These are phyloP conservation scores for Turnera subulata DNA, from an alignment of 345 rosid genomes.

Conservation along the genomic window DNA sequence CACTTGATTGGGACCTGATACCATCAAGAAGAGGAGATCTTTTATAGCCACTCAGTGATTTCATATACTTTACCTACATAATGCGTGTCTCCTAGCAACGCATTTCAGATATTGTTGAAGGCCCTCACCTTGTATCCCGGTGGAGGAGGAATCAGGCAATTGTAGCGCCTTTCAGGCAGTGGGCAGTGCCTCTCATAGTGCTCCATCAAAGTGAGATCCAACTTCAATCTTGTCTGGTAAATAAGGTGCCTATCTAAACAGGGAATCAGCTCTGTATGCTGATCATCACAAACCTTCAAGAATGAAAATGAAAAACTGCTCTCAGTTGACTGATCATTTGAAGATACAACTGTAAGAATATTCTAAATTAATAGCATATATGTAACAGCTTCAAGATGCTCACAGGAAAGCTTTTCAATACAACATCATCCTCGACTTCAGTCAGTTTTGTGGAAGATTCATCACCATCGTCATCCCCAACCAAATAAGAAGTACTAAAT, in stretches of 20 bases:
- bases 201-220: slow-evolving; percentile 92
- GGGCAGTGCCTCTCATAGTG: slow-evolving; percentile 99
- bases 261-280: slow-evolving; percentile 92
- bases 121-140: slow-evolving; percentile 71
- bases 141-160: slow-evolving; percentile 99
- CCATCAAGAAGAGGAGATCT: background rate
- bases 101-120: background rate
- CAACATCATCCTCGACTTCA: slow-evolving; percentile 37
- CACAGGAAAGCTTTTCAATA: slow-evolving; percentile 83
- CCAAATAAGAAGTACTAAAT: slow-evolving; percentile 75
- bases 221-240: slow-evolving; percentile 92
- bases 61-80: background rate
- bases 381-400: slow-evolving; percentile 25
- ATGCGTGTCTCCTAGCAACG: background rate
- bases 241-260: slow-evolving; percentile 87
- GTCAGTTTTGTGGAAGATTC: slow-evolving; percentile 48
- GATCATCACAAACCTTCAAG: slow-evolving; percentile 89
- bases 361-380: background rate
- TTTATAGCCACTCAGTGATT: background rate
- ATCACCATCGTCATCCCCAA: slow-evolving; percentile 73
- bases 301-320: background rate
- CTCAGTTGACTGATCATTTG: background rate
- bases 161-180: slow-evolving; percentile 81
- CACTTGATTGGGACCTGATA: slow-evolving; percentile 91
- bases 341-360: background rate